phyloP scores from a whole-genome alignment of 2,329 filamentous ascomycete species.

The Ophiognomonia clavigignenti-juglandacearum region DNA sequence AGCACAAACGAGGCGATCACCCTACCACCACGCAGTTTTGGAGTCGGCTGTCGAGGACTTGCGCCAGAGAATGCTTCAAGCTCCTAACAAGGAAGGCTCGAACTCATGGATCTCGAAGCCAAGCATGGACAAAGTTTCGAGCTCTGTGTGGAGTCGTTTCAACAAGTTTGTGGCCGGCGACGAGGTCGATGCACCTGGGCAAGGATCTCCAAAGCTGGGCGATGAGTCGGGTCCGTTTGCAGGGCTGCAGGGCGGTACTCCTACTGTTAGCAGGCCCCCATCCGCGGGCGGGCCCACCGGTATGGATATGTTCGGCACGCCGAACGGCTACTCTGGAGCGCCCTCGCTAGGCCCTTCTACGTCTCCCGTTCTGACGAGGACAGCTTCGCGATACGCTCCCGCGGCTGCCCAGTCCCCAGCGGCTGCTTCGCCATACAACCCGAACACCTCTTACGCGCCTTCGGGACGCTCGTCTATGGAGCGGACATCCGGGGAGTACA shows the following conservation, averaged over 20 bases:
- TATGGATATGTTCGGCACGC: constrained; percentile 68
- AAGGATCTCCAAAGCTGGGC: constrained; percentile 49
- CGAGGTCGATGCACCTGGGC: constrained; percentile 63
- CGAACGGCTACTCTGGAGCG: constrained; percentile 26
- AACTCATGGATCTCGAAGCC: constrained; percentile 92
- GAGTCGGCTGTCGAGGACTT: constrained; percentile 78
- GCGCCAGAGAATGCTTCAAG: constrained; percentile 74
- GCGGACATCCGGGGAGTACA: constrained; percentile 38
- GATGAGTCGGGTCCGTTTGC: constrained; percentile 76
- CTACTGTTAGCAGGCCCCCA: constrained; percentile 68
- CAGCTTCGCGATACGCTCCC: constrained; percentile 48
- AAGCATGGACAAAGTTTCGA: constrained; percentile 92
- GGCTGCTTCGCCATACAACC: constrained; percentile 23
- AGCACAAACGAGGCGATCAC: constrained; percentile 75
- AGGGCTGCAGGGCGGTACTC: constrained; percentile 70
- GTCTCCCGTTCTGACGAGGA: constrained; percentile 35
- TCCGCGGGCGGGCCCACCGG: constrained; percentile 59
- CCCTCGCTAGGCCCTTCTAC: constrained; percentile 27
- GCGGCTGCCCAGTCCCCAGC: constrained; percentile 25
- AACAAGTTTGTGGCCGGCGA: constrained; percentile 96
- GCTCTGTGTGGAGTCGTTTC: constrained; percentile 85
- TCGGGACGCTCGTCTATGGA: constrained; percentile 38
- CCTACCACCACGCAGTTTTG: constrained; percentile 76
- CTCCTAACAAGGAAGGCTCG: constrained; percentile 68
- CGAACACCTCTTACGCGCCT: constrained; percentile 23